These are phyloP conservation scores for Talaromyces adpressus DNA, from an alignment of 495 filamentous ascomycete species.

Conservation along the genomic window DNA sequence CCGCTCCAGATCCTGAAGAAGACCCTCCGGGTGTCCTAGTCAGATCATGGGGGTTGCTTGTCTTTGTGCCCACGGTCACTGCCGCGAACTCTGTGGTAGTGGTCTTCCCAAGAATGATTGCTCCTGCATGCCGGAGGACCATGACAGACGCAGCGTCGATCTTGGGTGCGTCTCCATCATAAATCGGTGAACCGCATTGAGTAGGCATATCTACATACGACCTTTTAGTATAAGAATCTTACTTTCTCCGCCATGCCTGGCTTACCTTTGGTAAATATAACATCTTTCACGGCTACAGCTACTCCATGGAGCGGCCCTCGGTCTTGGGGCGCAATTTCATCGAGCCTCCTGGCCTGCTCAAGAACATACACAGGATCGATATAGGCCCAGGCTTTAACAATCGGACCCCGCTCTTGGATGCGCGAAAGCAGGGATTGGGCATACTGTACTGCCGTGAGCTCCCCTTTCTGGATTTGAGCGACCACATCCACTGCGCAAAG, in stretches of 20 bases:
- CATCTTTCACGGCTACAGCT: conserved; percentile 49
- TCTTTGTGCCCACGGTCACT: background rate
- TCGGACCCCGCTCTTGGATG: conserved; percentile 37
- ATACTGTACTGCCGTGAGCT: conserved; percentile 44
- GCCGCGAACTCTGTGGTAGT: conserved; percentile 8
- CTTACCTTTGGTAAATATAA: conserved; percentile 46
- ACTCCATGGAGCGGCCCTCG: conserved; percentile 49
- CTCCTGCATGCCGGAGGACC: conserved; percentile 43
- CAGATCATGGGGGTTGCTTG: conserved; percentile 53
- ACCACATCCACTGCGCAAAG: background rate
- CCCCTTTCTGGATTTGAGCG: background rate
- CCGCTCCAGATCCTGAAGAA: conserved; percentile 55
- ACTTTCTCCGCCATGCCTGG: background rate
- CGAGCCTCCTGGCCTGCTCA: conserved; percentile 41
- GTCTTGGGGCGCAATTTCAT: conserved; percentile 33
- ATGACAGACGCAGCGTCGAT: background rate
- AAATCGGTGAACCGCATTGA: background rate
- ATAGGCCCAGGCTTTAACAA: conserved; percentile 48
- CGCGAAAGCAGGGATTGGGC: conserved; percentile 43
- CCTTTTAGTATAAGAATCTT: background rate
- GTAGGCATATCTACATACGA: background rate
- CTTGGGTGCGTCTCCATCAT: background rate
- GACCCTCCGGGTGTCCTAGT: conserved; percentile 57
- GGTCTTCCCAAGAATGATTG: conserved; percentile 56
- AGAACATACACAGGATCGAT: conserved; percentile 41